These are phyloP conservation scores for Phytopythium montanum DNA, from an alignment of 352 stramenopile genomes.

Conservation along the genomic window DNA sequence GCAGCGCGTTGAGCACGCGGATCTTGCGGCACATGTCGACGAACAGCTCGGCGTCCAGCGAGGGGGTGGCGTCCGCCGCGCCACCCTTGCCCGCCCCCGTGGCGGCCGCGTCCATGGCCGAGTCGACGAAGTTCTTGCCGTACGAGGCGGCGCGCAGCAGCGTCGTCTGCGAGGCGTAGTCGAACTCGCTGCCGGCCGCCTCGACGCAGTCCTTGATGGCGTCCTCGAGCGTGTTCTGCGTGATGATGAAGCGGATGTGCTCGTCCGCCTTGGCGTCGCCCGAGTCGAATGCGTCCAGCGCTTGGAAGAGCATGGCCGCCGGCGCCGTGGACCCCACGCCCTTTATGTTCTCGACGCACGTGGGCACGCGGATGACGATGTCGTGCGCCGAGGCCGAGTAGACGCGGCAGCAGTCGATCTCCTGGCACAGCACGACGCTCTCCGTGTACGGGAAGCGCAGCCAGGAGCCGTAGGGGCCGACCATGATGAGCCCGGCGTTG, in stretches of 20 bases:
- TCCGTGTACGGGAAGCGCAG: slow-evolving; percentile 81
- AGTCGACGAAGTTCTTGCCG: slow-evolving; percentile 87
- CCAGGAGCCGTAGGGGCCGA: slow-evolving; percentile 84
- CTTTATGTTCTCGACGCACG: slow-evolving; percentile 84
- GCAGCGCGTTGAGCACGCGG: slow-evolving; percentile 88
- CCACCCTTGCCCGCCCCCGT: slow-evolving; percentile 7
- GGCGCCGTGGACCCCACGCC: slow-evolving; percentile 83
- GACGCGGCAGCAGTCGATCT: slow-evolving; percentile 74
- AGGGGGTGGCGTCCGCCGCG: slow-evolving; percentile 13
- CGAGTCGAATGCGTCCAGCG: slow-evolving; percentile 85
- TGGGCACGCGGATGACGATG: slow-evolving; percentile 83
- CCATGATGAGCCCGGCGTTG: slow-evolving; percentile 77
- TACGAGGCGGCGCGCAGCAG: slow-evolving; percentile 85
- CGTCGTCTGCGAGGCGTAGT: slow-evolving; percentile 74
- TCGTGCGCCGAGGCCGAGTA: slow-evolving; percentile 72
- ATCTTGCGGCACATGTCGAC: slow-evolving; percentile 89
- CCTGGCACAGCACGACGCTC: slow-evolving; percentile 62
- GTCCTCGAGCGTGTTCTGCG: slow-evolving; percentile 70
- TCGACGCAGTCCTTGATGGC: slow-evolving; percentile 88
- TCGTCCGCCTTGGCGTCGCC: slow-evolving; percentile 87
- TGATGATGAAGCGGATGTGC: slow-evolving; percentile 87
- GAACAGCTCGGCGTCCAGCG: slow-evolving; percentile 77
- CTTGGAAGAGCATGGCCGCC: slow-evolving; percentile 89
- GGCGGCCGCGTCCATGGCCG: slow-evolving; percentile 38
- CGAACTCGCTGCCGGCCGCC: slow-evolving; percentile 84